phyloP scores from a whole-genome alignment of 306 rosid species.

The Sesbania bispinosa region DNA sequence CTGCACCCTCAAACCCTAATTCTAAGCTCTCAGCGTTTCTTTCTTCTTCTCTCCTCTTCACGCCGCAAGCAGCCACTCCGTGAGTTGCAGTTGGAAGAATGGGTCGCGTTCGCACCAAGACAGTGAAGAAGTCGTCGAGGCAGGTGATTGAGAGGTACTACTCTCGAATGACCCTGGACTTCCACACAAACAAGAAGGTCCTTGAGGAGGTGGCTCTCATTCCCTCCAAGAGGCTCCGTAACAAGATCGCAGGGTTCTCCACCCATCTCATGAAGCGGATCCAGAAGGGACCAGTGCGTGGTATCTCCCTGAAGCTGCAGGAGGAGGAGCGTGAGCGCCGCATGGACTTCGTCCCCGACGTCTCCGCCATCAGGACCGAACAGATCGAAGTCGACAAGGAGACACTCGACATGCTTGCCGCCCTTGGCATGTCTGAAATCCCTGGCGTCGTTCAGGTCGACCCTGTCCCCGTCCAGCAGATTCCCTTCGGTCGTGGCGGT shows the following conservation, averaged over 20 bases:
- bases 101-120: conserved; percentile 69
- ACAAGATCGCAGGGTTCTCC: conserved; percentile 67
- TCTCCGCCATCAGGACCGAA: conserved; percentile 47
- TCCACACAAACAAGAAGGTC: conserved; percentile 63
- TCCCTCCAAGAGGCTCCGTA: conserved; percentile 61
- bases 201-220: conserved; percentile 55
- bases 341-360: conserved; percentile 65
- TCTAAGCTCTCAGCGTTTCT: too few species aligned
- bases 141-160: conserved; percentile 61
- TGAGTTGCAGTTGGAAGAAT: conserved; percentile 13
- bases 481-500: conserved; percentile 36
- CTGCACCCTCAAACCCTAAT: too few species aligned
- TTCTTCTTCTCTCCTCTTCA: neutral
- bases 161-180: conserved; percentile 58
- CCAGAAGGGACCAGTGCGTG: conserved; percentile 66
- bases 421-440: conserved; percentile 50
- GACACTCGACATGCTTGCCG: conserved; percentile 52
- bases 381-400: conserved; percentile 57
- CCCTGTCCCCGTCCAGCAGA: conserved; percentile 28
- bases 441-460: conserved; percentile 49
- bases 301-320: conserved; percentile 67
- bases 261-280: conserved; percentile 71
- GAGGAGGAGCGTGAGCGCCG: conserved; percentile 73
- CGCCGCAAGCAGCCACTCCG: neutral
- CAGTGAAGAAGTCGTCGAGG: conserved; percentile 68